Conservation (phyloP, 176 grass and related monocot species). For the Carex cristatella region DNA sequence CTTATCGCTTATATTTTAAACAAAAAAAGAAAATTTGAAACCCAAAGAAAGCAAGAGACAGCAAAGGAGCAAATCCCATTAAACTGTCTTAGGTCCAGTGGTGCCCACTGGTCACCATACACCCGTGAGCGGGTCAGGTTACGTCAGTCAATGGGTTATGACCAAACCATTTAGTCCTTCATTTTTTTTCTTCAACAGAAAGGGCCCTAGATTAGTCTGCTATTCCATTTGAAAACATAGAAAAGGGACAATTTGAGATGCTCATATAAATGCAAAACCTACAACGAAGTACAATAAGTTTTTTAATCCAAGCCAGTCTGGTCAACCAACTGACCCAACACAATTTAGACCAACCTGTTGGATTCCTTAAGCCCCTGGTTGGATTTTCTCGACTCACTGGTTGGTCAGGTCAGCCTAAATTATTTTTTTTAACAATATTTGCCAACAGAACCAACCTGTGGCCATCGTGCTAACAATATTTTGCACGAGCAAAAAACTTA, state of each 20-base stretch:
- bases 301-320: not conserved
- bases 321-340: not conserved
- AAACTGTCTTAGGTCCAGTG: not conserved
- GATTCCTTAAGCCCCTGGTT: not conserved
- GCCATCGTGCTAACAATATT: slow-evolving; percentile 1
- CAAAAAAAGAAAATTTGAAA: not conserved
- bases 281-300: not conserved
- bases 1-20: not conserved
- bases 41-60: not conserved
- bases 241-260: not conserved
- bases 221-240: not conserved
- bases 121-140: not conserved
- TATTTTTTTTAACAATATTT: not conserved
- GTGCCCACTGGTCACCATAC: not conserved
- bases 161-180: not conserved
- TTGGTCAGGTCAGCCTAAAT: not conserved
- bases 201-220: not conserved
- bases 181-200: not conserved
- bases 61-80: not conserved
- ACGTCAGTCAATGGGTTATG: not conserved
- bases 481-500: slow-evolving; percentile 37
- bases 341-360: not conserved
- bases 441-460: not conserved
- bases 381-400: not conserved
- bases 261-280: not conserved